These are phyloP conservation scores for Leccinellum luteum DNA, from an alignment of 768 basidiomycete genomes.

Conservation along the genomic window DNA sequence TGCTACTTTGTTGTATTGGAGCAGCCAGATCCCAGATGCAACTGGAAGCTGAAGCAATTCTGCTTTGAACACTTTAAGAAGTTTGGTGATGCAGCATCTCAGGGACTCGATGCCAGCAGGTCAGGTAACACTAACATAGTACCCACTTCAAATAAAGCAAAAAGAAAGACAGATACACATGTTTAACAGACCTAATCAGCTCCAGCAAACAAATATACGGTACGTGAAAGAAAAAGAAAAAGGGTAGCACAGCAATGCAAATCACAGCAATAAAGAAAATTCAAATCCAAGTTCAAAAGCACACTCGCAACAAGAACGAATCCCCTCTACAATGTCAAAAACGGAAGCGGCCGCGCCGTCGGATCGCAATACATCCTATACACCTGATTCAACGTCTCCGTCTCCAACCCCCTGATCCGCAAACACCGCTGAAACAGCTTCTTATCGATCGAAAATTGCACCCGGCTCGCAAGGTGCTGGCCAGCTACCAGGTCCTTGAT, in stretches of 20 bases:
- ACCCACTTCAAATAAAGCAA: too few species aligned
- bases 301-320: neutral
- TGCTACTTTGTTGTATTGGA: too few species aligned
- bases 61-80: too few species aligned
- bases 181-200: constrained; percentile 1
- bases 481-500: constrained; percentile 80
- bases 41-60: too few species aligned
- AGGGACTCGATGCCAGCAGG: too few species aligned
- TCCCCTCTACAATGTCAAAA: constrained; percentile 18
- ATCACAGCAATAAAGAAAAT: too few species aligned
- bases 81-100: too few species aligned
- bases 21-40: too few species aligned
- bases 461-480: constrained; percentile 75
- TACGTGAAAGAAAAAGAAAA: constrained; percentile 5
- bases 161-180: too few species aligned
- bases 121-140: too few species aligned
- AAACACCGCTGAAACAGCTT: constrained; percentile 76
- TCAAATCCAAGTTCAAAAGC: neutral
- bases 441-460: constrained; percentile 70
- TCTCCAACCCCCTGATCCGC: constrained; percentile 62
- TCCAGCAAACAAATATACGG: neutral
- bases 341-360: constrained; percentile 15
- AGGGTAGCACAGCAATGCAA: neutral
- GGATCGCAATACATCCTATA: constrained; percentile 35
- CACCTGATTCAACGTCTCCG: constrained; percentile 51